Conservation (phyloP, 345 rosid species). For the Aethionema arabicum region DNA sequence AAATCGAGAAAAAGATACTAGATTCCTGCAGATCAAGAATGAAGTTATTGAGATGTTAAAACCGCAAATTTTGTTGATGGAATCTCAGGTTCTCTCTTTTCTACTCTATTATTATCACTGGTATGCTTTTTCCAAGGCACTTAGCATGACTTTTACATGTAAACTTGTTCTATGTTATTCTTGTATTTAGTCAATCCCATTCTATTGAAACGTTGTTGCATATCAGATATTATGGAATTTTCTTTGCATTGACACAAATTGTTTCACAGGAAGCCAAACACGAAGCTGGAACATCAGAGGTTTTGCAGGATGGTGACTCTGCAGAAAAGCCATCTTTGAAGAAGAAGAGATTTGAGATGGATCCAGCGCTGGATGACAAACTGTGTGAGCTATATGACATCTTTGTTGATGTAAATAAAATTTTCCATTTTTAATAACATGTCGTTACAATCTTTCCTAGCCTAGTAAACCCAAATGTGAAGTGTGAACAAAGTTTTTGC, state of each 20-base stretch:
- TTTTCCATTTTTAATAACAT: conserved; percentile 17
- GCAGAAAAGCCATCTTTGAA: conserved; percentile 51
- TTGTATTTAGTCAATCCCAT: conserved; percentile 9
- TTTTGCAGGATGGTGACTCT: conserved; percentile 58
- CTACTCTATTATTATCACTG: neutral
- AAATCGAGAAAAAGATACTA: conserved; percentile 78
- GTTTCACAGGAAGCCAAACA: conserved; percentile 53
- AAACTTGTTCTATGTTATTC: neutral
- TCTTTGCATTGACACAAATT: conserved; percentile 8
- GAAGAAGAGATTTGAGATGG: conserved; percentile 69
- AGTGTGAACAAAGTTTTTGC: conserved; percentile 22
- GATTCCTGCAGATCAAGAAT: conserved; percentile 73
- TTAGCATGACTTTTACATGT: neutral
- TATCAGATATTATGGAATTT: neutral
- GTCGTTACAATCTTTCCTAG: conserved; percentile 11
- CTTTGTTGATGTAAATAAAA: conserved; percentile 66
- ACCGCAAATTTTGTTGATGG: conserved; percentile 49
- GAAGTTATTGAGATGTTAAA: conserved; percentile 82
- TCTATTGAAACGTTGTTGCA: neutral
- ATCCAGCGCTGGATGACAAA: conserved; percentile 70
- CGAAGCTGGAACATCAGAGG: conserved; percentile 65
- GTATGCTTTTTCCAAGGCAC: conserved; percentile 4
- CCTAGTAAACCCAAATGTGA: conserved; percentile 16
- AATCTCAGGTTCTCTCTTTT: conserved; percentile 54
- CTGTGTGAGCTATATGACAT: conserved; percentile 94